A percentile compares a stretch with the other conserved stretches of the same genome.
Conservation (phyloP, 805 yeast species). For the Sugiyamaella lignohabitans region DNA sequence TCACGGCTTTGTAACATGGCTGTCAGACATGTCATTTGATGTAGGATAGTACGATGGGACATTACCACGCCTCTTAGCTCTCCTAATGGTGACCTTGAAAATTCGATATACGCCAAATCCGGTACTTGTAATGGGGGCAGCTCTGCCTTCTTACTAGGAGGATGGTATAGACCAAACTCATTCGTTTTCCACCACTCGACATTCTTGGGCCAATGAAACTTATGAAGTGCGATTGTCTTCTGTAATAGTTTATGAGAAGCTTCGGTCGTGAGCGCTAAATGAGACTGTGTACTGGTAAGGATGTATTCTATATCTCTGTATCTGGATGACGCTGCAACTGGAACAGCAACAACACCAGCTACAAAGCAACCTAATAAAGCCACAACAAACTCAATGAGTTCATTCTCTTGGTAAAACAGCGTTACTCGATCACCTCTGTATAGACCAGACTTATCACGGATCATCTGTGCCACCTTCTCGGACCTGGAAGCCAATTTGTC, state of each 20-base stretch:
- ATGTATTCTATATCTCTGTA: constrained; percentile 65
- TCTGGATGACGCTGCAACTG: constrained; percentile 70
- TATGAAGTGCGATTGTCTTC: constrained; percentile 43
- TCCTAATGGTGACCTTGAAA: constrained; percentile 82
- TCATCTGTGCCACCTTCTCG: constrained; percentile 81
- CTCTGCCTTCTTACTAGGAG: constrained; percentile 48
- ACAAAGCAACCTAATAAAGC: constrained; percentile 88
- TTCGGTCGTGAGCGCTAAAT: constrained; percentile 75
- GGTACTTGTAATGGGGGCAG: constrained; percentile 66
- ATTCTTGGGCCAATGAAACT: constrained; percentile 65
- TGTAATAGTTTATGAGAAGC: constrained; percentile 70
- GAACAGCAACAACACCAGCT: constrained; percentile 93
- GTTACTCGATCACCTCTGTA: constrained; percentile 80
- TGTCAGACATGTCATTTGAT: constrained; percentile 76
- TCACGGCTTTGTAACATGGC: constrained; percentile 49
- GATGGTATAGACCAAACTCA: constrained; percentile 70
- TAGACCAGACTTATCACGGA: constrained; percentile 62
- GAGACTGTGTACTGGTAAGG: constrained; percentile 66
- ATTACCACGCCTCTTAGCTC: constrained; percentile 89
- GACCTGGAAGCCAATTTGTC: constrained; percentile 77
- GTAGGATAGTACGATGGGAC: constrained; percentile 79
- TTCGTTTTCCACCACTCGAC: constrained; percentile 75
- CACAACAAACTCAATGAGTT: constrained; percentile 75
- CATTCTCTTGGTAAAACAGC: constrained; percentile 74
- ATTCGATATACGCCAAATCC: constrained; percentile 90